phyloP scores from a whole-genome alignment of 192 early-diverging fungal species.

The Diversispora epigaea region DNA sequence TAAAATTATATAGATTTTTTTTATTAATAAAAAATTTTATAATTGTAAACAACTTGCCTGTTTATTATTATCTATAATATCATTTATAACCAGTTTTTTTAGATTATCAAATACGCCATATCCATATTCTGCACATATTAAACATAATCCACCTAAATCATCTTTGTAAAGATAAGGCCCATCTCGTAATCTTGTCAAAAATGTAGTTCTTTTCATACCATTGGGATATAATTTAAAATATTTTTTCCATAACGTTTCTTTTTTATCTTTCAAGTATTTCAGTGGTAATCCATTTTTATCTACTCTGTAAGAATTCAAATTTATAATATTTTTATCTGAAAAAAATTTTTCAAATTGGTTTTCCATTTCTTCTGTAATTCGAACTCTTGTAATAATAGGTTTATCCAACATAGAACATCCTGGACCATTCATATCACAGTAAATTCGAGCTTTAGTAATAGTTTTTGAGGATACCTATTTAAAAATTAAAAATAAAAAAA shows the following conservation, averaged over 20 bases:
- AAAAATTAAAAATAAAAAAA: background rate
- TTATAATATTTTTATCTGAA: slow-evolving; percentile 3
- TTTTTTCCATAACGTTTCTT: slow-evolving; percentile 2
- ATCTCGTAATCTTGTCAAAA: background rate
- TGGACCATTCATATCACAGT: background rate
- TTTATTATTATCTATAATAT: background rate
- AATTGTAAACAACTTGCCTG: too few relatives aligned
- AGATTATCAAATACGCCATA: slow-evolving; percentile 4
- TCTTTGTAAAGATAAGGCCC: background rate
- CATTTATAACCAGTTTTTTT: background rate
- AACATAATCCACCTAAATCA: slow-evolving; percentile 6
- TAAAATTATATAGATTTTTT: too few relatives aligned
- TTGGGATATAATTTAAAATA: background rate
- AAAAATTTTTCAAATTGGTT: slow-evolving; percentile 2
- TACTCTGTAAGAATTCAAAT: background rate
- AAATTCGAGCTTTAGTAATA: background rate
- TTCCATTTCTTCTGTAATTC: background rate
- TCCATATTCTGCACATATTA: slow-evolving; percentile 5
- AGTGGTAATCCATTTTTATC: background rate
- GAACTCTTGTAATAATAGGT: slow-evolving; percentile 6
- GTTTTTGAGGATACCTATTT: background rate
- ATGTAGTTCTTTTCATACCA: slow-evolving; percentile 6
- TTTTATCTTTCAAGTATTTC: slow-evolving; percentile 9
- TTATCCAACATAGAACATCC: background rate
- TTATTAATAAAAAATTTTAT: too few relatives aligned